phyloP scores from a whole-genome alignment of 2,329 filamentous ascomycete species.

The Fusarium mundagurra region DNA sequence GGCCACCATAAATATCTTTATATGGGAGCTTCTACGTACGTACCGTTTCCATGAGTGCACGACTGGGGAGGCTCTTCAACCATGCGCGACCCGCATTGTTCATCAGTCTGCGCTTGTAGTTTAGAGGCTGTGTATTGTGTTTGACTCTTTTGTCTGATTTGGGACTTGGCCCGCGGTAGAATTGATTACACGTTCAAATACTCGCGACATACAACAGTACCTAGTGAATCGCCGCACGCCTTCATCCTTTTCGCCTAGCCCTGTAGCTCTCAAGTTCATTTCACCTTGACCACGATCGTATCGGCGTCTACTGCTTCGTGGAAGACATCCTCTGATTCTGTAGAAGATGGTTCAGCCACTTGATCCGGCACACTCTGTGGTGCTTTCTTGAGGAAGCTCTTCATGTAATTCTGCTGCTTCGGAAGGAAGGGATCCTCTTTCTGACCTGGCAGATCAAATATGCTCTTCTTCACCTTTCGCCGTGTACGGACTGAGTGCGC shows the following conservation, averaged over 20 bases:
- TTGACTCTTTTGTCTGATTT: slow-evolving; percentile 40
- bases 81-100: slow-evolving; percentile 40
- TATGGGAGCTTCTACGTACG: slow-evolving; percentile 19
- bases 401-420: slow-evolving; percentile 61
- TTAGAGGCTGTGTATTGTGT: slow-evolving; percentile 50
- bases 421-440: slow-evolving; percentile 53
- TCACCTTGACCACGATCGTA: slow-evolving; percentile 36
- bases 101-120: slow-evolving; percentile 43
- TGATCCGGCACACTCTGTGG: neutral
- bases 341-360: neutral
- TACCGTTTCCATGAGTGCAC: slow-evolving; percentile 30
- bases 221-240: neutral
- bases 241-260: neutral
- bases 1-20: slow-evolving; percentile 3
- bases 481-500: slow-evolving; percentile 75
- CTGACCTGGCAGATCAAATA: slow-evolving; percentile 55
- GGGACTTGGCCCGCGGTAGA: slow-evolving; percentile 39
- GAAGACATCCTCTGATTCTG: neutral
- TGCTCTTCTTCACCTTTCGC: slow-evolving; percentile 61
- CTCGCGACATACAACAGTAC: slow-evolving; percentile 12
- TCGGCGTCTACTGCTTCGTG: slow-evolving; percentile 13
- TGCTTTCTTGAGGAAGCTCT: slow-evolving; percentile 54
- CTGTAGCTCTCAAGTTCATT: neutral
- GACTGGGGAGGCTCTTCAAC: slow-evolving; percentile 31
- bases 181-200: slow-evolving; percentile 39